Evolutionary conservation across 192 early-diverging fungal genomes (phyloP), one percentile per base, ranked within the genome.

Genomic region (Gaertneriomyces semiglobifer): DNA sequence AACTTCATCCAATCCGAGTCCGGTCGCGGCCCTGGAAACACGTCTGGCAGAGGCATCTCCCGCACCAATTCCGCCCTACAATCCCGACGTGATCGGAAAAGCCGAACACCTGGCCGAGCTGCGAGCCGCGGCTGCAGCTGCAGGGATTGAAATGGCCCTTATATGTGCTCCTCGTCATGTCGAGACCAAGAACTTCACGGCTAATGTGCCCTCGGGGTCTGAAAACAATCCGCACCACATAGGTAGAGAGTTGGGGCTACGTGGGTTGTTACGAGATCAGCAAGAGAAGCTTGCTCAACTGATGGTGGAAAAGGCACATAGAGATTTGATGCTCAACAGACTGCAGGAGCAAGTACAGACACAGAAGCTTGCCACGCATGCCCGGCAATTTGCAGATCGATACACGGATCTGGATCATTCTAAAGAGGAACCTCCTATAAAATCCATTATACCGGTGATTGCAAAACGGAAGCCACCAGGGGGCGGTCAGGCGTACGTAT

Each of bases 251-350:
- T 12, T 18, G 48, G 48, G 48, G 11, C 18, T 50, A 2, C 48
- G 48, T 50, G 48, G 18, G 11, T n/a, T 50, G 48, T 50, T 50
- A 50, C 48, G 57, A 6, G n/a, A 52, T 4, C 53, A 66, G 20
- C 33, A 43, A 18, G 64, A 66, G 53, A 39, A 19, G 33, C 42
- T 66, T 7, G 54, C 64, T 14, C 52, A 57, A 51, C 53, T 66
- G n/a, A 25, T 66, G 64, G 38, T 57, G 8, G 64, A 66, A 7
- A 66, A 66, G 44, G 64, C 64, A 14, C 33, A 44, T 1, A 54
- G 64, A 11, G 64, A 66, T 43, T 8, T 66, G 5, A 20, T 9
- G 11, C 52, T 57, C 16, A 66, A 54, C 54, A 40, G 44, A 0
- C 7, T 57, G 4, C 53, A 57, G 12, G 64, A 66, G 44, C 11